Conservation (phyloP, 306 rosid genomes). For the Betula pendula region DNA sequence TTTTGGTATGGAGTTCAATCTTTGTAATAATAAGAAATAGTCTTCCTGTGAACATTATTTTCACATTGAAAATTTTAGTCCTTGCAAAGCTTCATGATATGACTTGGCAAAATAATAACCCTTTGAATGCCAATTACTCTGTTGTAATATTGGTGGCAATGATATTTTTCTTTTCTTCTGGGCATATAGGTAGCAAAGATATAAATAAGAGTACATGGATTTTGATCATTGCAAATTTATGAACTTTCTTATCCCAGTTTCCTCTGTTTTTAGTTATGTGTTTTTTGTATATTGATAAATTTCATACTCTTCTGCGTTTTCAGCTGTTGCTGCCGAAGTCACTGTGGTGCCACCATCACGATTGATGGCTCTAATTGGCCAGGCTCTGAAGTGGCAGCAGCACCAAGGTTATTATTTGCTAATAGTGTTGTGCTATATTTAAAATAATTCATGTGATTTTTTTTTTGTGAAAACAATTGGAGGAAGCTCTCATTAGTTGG, state of each 20-base stretch:
- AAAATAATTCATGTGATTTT: constrained; percentile 3
- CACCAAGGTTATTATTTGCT: constrained; percentile 69
- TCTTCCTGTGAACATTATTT: background rate
- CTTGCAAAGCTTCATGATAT: background rate
- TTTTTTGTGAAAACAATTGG: background rate
- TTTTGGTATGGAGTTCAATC: background rate
- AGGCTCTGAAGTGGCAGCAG: constrained; percentile 99
- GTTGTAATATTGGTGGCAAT: background rate
- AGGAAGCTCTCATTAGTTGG: constrained; percentile 2
- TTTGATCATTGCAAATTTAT: background rate
- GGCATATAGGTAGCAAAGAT: background rate
- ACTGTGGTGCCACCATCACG: constrained; percentile 98
- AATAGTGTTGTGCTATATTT: background rate
- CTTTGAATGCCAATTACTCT: background rate
- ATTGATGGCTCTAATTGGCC: constrained; percentile 94
- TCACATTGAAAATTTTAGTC: background rate
- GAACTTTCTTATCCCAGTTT: background rate
- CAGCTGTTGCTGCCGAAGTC: constrained; percentile 93
- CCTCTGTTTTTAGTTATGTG: background rate
- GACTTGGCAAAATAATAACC: background rate
- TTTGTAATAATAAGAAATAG: background rate
- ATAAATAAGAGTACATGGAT: background rate
- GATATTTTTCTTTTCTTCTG: background rate
- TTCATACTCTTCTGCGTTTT: constrained; percentile 34
- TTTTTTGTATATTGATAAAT: constrained; percentile 4